Base-by-base conservation (phyloP, 2,329 filamentous ascomycete species). In the Ophiostoma sp. region DNA sequence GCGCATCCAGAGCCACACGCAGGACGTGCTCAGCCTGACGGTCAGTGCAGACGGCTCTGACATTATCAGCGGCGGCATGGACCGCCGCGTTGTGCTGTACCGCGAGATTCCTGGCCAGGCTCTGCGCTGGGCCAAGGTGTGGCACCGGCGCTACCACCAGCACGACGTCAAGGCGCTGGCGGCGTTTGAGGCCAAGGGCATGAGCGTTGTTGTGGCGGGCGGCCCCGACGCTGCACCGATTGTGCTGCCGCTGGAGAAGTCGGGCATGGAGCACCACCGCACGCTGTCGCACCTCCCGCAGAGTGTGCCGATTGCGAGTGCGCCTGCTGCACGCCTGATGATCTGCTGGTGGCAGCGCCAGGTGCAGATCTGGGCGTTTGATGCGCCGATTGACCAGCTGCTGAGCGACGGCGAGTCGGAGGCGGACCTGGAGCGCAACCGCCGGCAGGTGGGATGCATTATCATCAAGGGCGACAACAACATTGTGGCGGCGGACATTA, bases 121-220 rank as follows among this genome's bases (percentile, higher is more conserved):
- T 7, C 84, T 39, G 69, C 87, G 89, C 77, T 99, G 95, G 95
- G 87, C 87, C 71, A 94, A 95, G 79, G 85, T 92, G n/a, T 91
- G 88, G 79, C 93, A 96, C 77, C 86, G 92, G 74, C 86, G 93
- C 76, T 94, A 94, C 77, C 95, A 99, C 77, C 88, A 90, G 65
- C 94, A 98, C 79, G 95, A 99, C 81, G 93, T 98, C 76, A 98
- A 98, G 81, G 87, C 93, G 0, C 92, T 98, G 87, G 91, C 93
- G 44, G 89, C 92, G 0, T 98, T 94, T 74, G 95, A 99, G 79
- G 90, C 90, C 68, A 89, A 86, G 68, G 88, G 88, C 67, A 87
- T 97, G 76, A 98, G 93, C 76, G 88, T 98, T 70, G 84, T 97
- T 13, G 91, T 96, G 20, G 96, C 94, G 73, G 95, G 95, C 86